These are phyloP conservation scores for Magnusiomyces clavatus DNA, from an alignment of 1,139 yeast genomes.

Conservation along the genomic window DNA sequence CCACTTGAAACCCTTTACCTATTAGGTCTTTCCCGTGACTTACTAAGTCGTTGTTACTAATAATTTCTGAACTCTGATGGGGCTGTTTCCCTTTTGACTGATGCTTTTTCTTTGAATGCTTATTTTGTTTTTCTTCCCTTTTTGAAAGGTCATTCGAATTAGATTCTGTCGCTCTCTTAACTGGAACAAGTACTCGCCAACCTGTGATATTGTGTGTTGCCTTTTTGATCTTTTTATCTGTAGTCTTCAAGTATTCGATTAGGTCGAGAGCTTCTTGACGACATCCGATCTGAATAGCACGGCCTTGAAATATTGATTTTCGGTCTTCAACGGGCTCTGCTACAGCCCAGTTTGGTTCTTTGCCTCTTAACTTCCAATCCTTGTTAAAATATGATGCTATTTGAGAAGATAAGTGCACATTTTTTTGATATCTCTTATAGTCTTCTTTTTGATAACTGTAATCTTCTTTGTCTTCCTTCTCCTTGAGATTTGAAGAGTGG, in stretches of 20 bases:
- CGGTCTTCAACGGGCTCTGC: slow-evolving; percentile 71
- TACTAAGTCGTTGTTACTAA: not conserved
- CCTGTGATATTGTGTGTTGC: slow-evolving; percentile 76
- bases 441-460: too few species aligned
- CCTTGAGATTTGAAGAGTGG: too few species aligned
- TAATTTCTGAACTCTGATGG: not conserved
- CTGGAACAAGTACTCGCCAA: slow-evolving; percentile 47
- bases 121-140: not conserved
- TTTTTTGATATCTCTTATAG: too few species aligned
- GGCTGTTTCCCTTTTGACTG: not conserved
- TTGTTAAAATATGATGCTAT: too few species aligned
- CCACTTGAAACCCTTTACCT: slow-evolving; percentile 3
- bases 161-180: not conserved
- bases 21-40: not conserved
- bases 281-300: slow-evolving; percentile 49
- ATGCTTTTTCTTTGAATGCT: not conserved
- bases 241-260: slow-evolving; percentile 38
- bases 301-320: slow-evolving; percentile 79
- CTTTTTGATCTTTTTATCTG: slow-evolving; percentile 51
- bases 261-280: slow-evolving; percentile 54
- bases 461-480: too few species aligned
- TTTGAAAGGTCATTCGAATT: slow-evolving; percentile 2
- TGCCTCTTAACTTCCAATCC: too few species aligned
- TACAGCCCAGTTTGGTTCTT: slow-evolving; percentile 42
- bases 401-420: too few species aligned